A percentile compares a stretch with the other conserved stretches of the same genome.
Conservation (phyloP, 2,329 filamentous ascomycete species). For the Botrytis porri region DNA sequence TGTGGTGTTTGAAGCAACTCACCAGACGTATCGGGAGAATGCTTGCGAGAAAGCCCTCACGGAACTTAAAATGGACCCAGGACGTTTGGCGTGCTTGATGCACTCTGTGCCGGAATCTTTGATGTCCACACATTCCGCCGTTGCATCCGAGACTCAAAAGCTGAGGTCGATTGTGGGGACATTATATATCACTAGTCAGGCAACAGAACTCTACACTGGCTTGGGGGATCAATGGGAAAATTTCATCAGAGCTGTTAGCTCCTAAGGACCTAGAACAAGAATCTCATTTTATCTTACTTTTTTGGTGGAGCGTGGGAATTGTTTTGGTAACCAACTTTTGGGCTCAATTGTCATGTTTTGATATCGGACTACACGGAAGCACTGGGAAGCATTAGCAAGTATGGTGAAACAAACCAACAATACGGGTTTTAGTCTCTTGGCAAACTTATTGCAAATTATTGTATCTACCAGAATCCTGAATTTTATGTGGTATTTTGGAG, state of each 20-base stretch:
- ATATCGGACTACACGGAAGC: neutral
- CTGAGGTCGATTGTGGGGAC: constrained; percentile 3
- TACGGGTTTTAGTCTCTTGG: neutral
- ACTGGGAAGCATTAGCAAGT: neutral
- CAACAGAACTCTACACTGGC: constrained; percentile 12
- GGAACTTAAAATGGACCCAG: constrained; percentile 9
- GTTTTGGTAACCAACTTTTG: neutral
- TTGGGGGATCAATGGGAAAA: constrained; percentile 18
- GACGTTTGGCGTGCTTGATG: constrained; percentile 18
- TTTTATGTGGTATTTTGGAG: neutral
- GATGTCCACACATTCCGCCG: constrained; percentile 14
- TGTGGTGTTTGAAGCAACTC: constrained; percentile 21
- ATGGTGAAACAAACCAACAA: neutral
- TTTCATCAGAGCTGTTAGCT: constrained; percentile 12
- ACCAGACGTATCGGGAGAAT: constrained; percentile 9
- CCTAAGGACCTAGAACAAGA: neutral
- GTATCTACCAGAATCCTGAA: neutral
- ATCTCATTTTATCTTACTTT: neutral
- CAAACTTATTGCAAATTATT: neutral
- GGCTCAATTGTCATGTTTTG: neutral
- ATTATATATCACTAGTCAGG: constrained; percentile 15
- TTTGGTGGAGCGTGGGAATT: neutral
- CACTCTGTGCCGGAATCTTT: constrained; percentile 15
- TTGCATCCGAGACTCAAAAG: constrained; percentile 6
- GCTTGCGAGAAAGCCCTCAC: constrained; percentile 16